Evolutionary conservation across 2,329 filamentous ascomycete species (phyloP).

Genomic region (Cryphonectria radicalis): DNA sequence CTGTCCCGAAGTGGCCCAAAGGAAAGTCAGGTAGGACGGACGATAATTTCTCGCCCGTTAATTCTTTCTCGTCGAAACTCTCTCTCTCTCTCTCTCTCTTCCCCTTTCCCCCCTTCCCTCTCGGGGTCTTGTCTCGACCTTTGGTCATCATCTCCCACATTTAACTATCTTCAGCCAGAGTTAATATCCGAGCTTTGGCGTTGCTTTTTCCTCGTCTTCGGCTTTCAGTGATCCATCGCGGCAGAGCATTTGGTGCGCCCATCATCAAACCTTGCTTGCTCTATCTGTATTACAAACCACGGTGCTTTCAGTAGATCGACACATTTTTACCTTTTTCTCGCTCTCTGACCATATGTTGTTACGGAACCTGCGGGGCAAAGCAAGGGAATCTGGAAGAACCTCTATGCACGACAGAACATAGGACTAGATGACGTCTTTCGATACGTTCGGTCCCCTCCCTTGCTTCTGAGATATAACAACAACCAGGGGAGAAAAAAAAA

Average conservation of each 20-base stretch:
- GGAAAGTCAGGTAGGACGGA: slow-evolving; percentile 24
- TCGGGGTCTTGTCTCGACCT: not conserved
- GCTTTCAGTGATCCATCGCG: not conserved
- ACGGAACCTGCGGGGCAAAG: not conserved
- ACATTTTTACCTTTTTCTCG: not conserved
- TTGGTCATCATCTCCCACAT: not conserved
- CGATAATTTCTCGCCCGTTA: slow-evolving; percentile 1
- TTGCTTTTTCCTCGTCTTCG: slow-evolving; percentile 14
- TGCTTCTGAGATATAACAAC: not conserved
- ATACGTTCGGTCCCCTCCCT: not conserved
- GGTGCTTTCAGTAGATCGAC: not conserved
- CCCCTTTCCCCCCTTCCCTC: not conserved
- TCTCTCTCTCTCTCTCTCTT: slow-evolving; percentile 9
- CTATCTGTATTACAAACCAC: not conserved
- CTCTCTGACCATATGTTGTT: not conserved
- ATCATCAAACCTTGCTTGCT: not conserved
- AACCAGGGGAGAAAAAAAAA: not conserved
- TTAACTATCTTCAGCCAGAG: slow-evolving; percentile 4
- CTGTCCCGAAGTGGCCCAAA: slow-evolving; percentile 14
- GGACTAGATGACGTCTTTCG: not conserved
- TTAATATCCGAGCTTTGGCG: not conserved
- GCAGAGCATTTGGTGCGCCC: slow-evolving; percentile 16
- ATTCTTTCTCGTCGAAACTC: not conserved
- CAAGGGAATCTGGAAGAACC: not conserved
- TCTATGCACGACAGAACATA: not conserved